Percentiles rank a stretch among this genome's conserved stretches.
Conservation (phyloP, 768 basidiomycete genomes). For the Dacryopinax primogenitus region DNA sequence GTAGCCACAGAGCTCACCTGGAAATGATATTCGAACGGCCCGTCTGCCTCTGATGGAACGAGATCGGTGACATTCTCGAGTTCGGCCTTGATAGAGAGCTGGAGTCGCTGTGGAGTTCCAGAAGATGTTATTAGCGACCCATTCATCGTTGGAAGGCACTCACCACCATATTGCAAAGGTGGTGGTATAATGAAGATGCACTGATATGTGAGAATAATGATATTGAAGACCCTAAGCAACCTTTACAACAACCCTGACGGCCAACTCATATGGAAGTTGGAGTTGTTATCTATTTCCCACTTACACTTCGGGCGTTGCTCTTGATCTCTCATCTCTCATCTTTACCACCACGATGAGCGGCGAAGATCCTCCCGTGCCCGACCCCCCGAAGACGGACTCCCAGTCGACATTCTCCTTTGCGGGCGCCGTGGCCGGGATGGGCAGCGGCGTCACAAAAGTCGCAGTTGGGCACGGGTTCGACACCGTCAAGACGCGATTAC, state of each 20-base stretch:
- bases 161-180: too few species aligned
- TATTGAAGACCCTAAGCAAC: too few species aligned
- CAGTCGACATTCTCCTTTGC: slow-evolving; percentile 2
- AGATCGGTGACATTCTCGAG: slow-evolving; percentile 67
- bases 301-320: too few species aligned
- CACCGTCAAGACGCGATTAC: slow-evolving; percentile 59
- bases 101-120: slow-evolving; percentile 14
- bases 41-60: slow-evolving; percentile 40
- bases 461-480: slow-evolving; percentile 67
- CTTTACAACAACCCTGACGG: too few species aligned
- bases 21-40: slow-evolving; percentile 63
- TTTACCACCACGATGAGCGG: neutral
- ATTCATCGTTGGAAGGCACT: too few species aligned
- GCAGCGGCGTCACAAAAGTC: slow-evolving; percentile 32
- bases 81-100: slow-evolving; percentile 37
- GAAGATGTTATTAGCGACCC: too few species aligned
- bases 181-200: too few species aligned
- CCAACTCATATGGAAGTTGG: too few species aligned
- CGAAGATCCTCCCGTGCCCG: neutral
- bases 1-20: slow-evolving; percentile 32
- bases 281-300: too few species aligned
- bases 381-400: neutral
- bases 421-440: neutral
- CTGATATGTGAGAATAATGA: too few species aligned
- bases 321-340: too few species aligned